A percentile compares a stretch with the other conserved stretches of the same genome.
Conservation (phyloP, 108 stramenopile species). For the Pseudonitzschia multiseries region DNA sequence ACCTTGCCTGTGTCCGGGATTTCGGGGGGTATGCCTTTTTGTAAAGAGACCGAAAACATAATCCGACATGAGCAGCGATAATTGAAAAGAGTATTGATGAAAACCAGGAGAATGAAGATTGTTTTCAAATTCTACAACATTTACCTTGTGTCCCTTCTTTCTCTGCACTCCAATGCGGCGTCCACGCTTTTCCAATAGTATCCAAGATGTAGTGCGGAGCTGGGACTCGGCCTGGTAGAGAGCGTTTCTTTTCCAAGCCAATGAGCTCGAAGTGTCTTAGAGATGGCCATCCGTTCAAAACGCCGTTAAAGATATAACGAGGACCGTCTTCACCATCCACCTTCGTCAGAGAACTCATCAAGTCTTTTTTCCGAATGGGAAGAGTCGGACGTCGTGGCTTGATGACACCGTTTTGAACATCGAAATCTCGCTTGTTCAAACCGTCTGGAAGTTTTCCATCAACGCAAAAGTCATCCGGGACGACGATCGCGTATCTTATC, state of each 20-base stretch:
- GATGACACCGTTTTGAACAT: conserved; percentile 34
- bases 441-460: conserved; percentile 34
- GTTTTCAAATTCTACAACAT: neutral
- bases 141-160: conserved; percentile 36
- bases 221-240: conserved; percentile 29
- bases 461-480: conserved; percentile 39
- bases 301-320: conserved; percentile 60
- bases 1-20: conserved; percentile 35
- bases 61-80: neutral
- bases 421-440: conserved; percentile 50
- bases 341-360: conserved; percentile 52
- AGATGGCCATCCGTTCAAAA: conserved; percentile 71
- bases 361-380: conserved; percentile 39
- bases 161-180: conserved; percentile 35
- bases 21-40: conserved; percentile 27
- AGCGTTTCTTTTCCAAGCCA: conserved; percentile 39
- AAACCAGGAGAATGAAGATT: neutral
- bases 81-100: neutral
- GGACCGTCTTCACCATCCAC: conserved; percentile 39
- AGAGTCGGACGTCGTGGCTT: conserved; percentile 51
- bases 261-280: conserved; percentile 50
- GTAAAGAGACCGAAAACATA: neutral
- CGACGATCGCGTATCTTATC: conserved; percentile 36
- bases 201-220: conserved; percentile 34
- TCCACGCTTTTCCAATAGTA: conserved; percentile 25